Base-by-base conservation (phyloP, 768 basidiomycete species). In the Boletus vermiculosoides region DNA sequence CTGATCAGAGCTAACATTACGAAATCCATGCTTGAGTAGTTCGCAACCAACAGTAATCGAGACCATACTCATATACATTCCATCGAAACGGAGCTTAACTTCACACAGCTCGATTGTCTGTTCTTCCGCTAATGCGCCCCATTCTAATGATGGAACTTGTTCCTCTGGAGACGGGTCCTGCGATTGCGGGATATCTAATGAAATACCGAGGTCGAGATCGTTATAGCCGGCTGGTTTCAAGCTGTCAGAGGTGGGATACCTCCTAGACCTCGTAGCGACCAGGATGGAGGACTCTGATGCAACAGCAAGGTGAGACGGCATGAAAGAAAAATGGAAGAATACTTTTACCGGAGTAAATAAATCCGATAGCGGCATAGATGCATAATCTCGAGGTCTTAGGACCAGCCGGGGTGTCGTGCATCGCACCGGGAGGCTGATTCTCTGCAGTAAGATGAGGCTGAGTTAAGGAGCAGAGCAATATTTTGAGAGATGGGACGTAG, bases 101-200 rank as follows among this genome's bases (percentile, higher is more conserved):
- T 87, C 84, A 52, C 76, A 83, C n/a, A 90, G 59, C 36, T 86
- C 81, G 57, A 90, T 81, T 3, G 68, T 76, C 8, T 74, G 71
- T 51, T 88, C 85, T 65, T 88, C 86, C 5, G 83, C 80, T 71
- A 81, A 81, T 44, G 74, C 70, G 47, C 86, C 85, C 80, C 81
- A 78, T 41, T 78, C 73, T 4, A 70, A 52, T 11, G 67, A 50
- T 28, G 64, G 54, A 18, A 52, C 47, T 30, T 44, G 58, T n/a
- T 73, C 68, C n/a, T 69, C 70, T n/a, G 58, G 37, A 37, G 53
- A 50, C n/a, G 47, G 47, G 20, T 48, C 51, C 10, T 50, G 56
- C 8, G 69, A 25, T 9, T 62, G 60, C 9, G 64, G 33, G 23
- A 65, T 52, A 53, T 73, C 71, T 39, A 72, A 56, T 39, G 72